These are phyloP conservation scores for Stentor coeruleus DNA, from an alignment of 73 alveolate species.

Conservation along the genomic window DNA sequence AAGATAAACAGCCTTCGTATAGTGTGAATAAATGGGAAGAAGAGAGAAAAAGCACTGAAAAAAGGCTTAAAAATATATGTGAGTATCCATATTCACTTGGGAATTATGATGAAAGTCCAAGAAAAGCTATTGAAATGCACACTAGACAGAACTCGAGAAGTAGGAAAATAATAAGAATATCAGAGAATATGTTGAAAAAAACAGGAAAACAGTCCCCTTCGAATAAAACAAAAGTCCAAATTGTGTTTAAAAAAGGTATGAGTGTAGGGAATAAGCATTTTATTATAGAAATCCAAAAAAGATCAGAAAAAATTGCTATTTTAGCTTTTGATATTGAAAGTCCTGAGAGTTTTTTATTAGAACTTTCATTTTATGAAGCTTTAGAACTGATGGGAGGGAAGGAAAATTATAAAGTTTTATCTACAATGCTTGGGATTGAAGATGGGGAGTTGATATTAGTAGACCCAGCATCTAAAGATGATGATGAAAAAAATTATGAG, in stretches of 20 bases:
- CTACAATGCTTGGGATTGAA: conserved; percentile 8
- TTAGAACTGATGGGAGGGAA: background rate
- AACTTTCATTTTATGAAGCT: background rate
- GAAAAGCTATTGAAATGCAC: background rate
- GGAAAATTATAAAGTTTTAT: background rate
- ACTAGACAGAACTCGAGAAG: background rate
- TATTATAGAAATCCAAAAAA: background rate
- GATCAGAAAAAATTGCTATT: background rate
- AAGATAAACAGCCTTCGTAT: conserved; percentile 42
- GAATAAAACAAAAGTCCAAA: background rate
- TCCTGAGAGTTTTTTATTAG: background rate
- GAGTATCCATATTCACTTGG: conserved; percentile 46
- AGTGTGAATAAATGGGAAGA: conserved; percentile 48
- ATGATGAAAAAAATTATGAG: background rate
- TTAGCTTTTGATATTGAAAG: background rate
- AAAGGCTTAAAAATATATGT: conserved; percentile 34
- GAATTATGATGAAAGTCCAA: background rate
- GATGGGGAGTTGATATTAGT: background rate
- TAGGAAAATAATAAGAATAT: too few species aligned
- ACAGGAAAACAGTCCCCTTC: background rate
- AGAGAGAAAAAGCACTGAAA: conserved; percentile 37
- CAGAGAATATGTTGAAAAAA: too few species aligned
- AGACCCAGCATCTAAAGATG: background rate
- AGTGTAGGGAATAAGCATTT: background rate
- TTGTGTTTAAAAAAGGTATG: background rate